Base-by-base conservation (phyloP, 352 stramenopile genomes). In the Pythium pyrilobum region DNA sequence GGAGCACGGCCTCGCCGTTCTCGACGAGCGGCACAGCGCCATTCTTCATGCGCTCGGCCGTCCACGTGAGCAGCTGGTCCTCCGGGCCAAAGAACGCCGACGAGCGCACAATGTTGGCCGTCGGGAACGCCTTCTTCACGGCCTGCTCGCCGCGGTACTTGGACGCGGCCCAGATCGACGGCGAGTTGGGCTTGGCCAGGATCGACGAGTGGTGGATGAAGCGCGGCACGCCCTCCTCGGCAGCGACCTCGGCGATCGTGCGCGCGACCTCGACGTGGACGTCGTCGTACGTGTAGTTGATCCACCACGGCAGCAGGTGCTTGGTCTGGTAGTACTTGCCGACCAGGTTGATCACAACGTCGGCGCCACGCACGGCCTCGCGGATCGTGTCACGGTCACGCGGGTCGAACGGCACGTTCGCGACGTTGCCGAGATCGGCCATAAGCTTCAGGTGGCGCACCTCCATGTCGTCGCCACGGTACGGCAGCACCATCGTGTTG, bases 321-420 rank as follows among this genome's bases (percentile, higher is more conserved):
- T 96, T 97, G 29, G 96, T 98, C 72, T 98, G 92, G 70, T 99
- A 98, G 72, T 98, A 81, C 66, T 99, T 99, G 42, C 96, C 96
- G 46, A 98, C 87, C 11, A 98, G 58, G 72, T 99, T 99, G 64
- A 99, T 92, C 31, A 99, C 96, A 56, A 98, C 76, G 60, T 99
- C 95, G 29, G 87, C 91, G 71, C 95, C 89, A 25, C 85, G 66
- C 34, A 98, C 91, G 1, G 92, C 81, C 33, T 97, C 73, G 34
- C 79, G 72, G 45, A 99, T 97, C 42, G 86, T 96, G 47, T 98
- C 89, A 40, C 84, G 74, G 77, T 99, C 95, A 20, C 91, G 87
- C 21, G 87, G 78, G 60, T 84, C 72, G 66, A 96, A 96, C 32
- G 77, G 76, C 32, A 92, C 51, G 38, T 81, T 73, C 20, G 71